Conservation (phyloP, 352 stramenopile species). For the Phytophthora idaei region DNA sequence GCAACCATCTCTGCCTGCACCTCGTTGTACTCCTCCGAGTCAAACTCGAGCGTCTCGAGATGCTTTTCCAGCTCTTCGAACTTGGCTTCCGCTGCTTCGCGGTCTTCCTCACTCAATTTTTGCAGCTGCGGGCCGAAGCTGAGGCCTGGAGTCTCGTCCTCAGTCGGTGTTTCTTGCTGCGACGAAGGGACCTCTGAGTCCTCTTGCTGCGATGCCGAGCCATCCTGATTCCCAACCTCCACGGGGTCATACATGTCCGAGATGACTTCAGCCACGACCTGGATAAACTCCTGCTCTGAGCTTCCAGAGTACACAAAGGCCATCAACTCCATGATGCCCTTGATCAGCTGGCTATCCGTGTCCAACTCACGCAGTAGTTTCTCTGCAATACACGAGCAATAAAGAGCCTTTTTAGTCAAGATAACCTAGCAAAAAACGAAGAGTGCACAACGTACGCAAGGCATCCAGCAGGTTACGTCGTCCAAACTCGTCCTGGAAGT, state of each 20-base stretch:
- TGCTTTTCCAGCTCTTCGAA: conserved; percentile 71
- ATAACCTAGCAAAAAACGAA: background rate
- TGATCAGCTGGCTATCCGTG: conserved; percentile 65
- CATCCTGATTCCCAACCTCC: conserved; percentile 38
- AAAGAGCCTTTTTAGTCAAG: background rate
- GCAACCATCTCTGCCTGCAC: conserved; percentile 71
- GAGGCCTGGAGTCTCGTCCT: conserved; percentile 34
- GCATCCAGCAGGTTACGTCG: conserved; percentile 70
- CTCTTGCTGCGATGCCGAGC: conserved; percentile 20
- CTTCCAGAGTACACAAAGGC: conserved; percentile 72
- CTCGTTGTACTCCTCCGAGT: conserved; percentile 64
- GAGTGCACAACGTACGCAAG: conserved; percentile 49
- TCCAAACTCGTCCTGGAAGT: conserved; percentile 85
- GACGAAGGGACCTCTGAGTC: conserved; percentile 26
- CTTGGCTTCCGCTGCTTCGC: conserved; percentile 50
- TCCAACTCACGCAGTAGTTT: conserved; percentile 62
- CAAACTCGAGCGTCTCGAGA: conserved; percentile 60
- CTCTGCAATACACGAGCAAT: conserved; percentile 34
- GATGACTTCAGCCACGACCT: conserved; percentile 77
- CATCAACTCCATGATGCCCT: conserved; percentile 77
- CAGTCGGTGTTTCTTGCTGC: conserved; percentile 31
- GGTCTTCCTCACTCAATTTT: conserved; percentile 60
- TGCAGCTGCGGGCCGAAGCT: conserved; percentile 31
- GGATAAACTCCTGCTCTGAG: conserved; percentile 79
- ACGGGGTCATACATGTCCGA: conserved; percentile 80